Conservation (phyloP, 225 moss, liverwort and hornwort genomes). For the Polytrichum formosum region DNA sequence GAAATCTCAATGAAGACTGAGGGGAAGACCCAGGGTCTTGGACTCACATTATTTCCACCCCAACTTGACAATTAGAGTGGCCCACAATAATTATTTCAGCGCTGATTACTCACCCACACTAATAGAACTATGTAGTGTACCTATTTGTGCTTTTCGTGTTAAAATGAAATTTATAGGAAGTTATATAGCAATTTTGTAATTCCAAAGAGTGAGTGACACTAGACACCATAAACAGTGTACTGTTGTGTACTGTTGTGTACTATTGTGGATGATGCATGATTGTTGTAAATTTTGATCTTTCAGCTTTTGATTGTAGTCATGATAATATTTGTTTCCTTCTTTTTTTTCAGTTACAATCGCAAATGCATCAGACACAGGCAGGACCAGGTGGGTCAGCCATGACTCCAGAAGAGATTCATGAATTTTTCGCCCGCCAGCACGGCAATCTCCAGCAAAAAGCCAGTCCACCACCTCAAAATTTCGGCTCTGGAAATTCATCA, state of each 20-base stretch:
- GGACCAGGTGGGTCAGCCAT: constrained; percentile 50
- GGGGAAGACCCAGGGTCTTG: too few relatives aligned
- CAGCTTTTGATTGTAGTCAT: constrained; percentile 6
- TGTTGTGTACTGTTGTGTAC: too few relatives aligned
- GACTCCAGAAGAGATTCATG: constrained; percentile 64
- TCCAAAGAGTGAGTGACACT: too few relatives aligned
- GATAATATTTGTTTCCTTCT: not conserved
- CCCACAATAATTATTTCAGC: too few relatives aligned
- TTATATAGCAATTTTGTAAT: not conserved
- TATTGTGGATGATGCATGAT: not conserved
- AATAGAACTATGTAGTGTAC: too few relatives aligned
- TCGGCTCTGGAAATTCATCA: constrained; percentile 2
- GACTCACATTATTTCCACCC: too few relatives aligned
- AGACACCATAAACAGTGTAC: not conserved
- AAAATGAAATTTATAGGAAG: too few relatives aligned
- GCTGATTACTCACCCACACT: too few relatives aligned
- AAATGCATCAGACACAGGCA: constrained; percentile 48
- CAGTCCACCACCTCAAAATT: constrained; percentile 16
- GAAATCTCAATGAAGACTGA: too few relatives aligned
- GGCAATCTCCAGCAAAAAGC: constrained; percentile 28
- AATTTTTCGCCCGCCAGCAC: constrained; percentile 59
- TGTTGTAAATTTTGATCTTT: not conserved
- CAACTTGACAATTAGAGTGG: too few relatives aligned
- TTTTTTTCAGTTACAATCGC: constrained; percentile 46
- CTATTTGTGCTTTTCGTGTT: too few relatives aligned